Percentiles rank a stretch among this genome's conserved stretches.
These are phyloP conservation scores for Sarocladium oryzae DNA, from an alignment of 2,329 filamentous ascomycete species.

Conservation along the genomic window DNA sequence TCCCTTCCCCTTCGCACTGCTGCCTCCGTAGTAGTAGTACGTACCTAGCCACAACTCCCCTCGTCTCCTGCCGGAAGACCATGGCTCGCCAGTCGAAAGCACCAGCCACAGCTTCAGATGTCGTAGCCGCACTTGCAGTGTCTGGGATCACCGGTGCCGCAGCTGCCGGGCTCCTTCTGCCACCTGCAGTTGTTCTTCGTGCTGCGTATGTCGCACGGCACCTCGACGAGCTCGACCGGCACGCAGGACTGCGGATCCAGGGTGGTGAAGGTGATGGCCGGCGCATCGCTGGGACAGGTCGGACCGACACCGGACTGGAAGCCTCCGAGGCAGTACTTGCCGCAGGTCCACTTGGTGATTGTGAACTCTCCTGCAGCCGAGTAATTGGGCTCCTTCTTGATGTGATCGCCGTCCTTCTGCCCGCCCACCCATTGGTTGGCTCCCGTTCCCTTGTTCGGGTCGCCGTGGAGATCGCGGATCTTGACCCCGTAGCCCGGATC, in stretches of 20 bases:
- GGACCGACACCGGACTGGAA: slow-evolving; percentile 12
- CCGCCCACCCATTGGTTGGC: slow-evolving; percentile 16
- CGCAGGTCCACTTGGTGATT: slow-evolving; percentile 17
- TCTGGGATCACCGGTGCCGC: too few species aligned
- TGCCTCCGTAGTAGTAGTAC: too few species aligned
- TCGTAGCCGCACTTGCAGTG: too few species aligned
- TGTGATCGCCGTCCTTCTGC: slow-evolving; percentile 12
- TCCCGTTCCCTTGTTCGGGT: slow-evolving; percentile 9
- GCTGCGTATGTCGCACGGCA: slow-evolving; percentile 15
- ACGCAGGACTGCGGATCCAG: slow-evolving; percentile 14
- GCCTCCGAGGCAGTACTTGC: slow-evolving; percentile 15
- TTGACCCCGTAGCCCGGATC: slow-evolving; percentile 11
- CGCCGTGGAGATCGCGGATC: slow-evolving; percentile 15
- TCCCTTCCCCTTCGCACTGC: too few species aligned
- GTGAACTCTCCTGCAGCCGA: slow-evolving; percentile 13
- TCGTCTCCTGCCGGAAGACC: too few species aligned
- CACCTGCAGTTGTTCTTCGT: slow-evolving; percentile 15
- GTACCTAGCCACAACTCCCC: too few species aligned
- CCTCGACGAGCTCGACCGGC: slow-evolving; percentile 14
- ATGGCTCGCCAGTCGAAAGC: too few species aligned
- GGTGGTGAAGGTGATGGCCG: slow-evolving; percentile 15
- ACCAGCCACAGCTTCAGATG: too few species aligned
- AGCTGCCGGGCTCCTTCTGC: slow-evolving; percentile 2
- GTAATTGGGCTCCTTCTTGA: slow-evolving; percentile 11
- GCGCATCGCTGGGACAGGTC: slow-evolving; percentile 13